phyloP scores from a whole-genome alignment of 2,329 filamentous ascomycete species.

The Aureobasidium vineae region DNA sequence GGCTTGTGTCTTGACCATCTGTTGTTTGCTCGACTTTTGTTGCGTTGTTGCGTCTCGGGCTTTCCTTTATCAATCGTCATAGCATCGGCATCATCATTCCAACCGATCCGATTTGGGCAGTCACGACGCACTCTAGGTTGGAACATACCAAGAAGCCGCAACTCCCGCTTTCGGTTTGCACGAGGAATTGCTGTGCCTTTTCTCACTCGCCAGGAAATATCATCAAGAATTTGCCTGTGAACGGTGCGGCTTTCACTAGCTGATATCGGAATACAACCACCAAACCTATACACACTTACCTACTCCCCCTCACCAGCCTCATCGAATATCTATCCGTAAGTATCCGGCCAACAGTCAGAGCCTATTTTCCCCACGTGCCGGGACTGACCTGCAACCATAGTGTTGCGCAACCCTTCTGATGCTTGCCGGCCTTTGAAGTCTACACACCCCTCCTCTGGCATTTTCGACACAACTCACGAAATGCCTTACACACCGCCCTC shows the following conservation, averaged over 20 bases:
- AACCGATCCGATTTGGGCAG: constrained; percentile 6
- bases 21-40: constrained; percentile 32
- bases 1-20: constrained; percentile 14
- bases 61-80: constrained; percentile 25
- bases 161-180: constrained; percentile 21
- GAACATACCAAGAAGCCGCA: constrained; percentile 25
- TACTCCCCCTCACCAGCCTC: constrained; percentile 19
- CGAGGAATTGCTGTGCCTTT: constrained; percentile 24
- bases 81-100: constrained; percentile 18
- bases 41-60: constrained; percentile 23
- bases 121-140: constrained; percentile 26
- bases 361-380: constrained; percentile 13
- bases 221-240: constrained; percentile 12
- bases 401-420: constrained; percentile 43
- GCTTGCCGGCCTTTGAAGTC: constrained; percentile 41
- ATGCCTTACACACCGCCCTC: constrained; percentile 90
- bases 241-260: constrained; percentile 42
- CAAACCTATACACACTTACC: constrained; percentile 29
- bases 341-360: constrained; percentile 28
- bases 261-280: constrained; percentile 34
- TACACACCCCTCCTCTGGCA: constrained; percentile 28
- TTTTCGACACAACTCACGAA: constrained; percentile 44
- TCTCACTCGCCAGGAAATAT: constrained; percentile 16
- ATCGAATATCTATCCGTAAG: constrained; percentile 35
- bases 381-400: constrained; percentile 22